Evolutionary conservation across 495 filamentous ascomycete species (phyloP).

Genomic region (Hyaloscypha hepaticicola): DNA sequence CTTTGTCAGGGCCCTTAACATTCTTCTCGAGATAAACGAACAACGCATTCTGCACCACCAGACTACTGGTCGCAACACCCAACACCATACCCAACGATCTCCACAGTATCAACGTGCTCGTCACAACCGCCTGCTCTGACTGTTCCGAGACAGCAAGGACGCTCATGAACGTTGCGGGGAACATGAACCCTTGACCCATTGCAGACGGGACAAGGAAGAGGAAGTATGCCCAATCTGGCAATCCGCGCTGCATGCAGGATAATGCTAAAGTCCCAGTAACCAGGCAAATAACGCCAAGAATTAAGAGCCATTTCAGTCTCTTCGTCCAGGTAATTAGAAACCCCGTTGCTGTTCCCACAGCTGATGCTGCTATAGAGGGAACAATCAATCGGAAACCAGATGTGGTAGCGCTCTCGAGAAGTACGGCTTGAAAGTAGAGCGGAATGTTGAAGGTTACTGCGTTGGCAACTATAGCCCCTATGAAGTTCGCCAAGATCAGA

Average conservation of each 20-base stretch:
- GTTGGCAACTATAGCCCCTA: conserved; percentile 61
- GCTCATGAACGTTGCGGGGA: conserved; percentile 63
- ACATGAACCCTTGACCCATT: conserved; percentile 64
- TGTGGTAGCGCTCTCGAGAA: conserved; percentile 65
- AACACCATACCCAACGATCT: conserved; percentile 67
- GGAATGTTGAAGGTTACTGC: conserved; percentile 77
- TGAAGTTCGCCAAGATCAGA: conserved; percentile 70
- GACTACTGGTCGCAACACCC: conserved; percentile 67
- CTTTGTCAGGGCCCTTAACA: conserved; percentile 55
- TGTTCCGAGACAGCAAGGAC: conserved; percentile 66
- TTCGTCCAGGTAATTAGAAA: conserved; percentile 68
- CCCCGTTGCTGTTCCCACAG: conserved; percentile 61
- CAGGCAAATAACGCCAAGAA: conserved; percentile 54
- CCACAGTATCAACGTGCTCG: conserved; percentile 67
- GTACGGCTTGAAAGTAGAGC: conserved; percentile 78
- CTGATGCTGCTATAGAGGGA: conserved; percentile 56
- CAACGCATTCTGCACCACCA: conserved; percentile 74
- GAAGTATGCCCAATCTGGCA: conserved; percentile 59
- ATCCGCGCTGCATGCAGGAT: conserved; percentile 45
- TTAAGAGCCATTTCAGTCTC: conserved; percentile 60
- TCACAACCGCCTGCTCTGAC: conserved; percentile 73
- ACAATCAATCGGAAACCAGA: conserved; percentile 70
- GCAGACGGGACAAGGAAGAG: conserved; percentile 59
- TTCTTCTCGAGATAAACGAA: conserved; percentile 54
- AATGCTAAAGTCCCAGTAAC: conserved; percentile 55